Conservation (phyloP, 371 early-diverging fungal species). For the Mucor mucedo region DNA sequence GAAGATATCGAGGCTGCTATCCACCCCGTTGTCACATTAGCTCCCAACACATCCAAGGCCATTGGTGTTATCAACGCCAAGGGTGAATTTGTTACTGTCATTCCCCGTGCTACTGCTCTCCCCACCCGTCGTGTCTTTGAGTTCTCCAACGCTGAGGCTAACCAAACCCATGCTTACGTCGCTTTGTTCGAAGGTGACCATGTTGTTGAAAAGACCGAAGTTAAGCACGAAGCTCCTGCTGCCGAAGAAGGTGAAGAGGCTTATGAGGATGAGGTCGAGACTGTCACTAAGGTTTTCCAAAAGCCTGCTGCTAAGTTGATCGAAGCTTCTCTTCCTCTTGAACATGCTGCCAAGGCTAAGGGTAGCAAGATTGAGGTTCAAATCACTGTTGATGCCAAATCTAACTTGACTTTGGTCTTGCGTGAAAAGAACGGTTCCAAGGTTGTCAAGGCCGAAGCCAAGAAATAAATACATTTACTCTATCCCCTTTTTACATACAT, state of each 20-base stretch:
- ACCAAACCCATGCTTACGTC: constrained; percentile 79
- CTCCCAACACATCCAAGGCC: constrained; percentile 72
- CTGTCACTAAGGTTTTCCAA: constrained; percentile 51
- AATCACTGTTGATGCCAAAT: constrained; percentile 59
- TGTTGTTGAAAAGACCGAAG: constrained; percentile 63
- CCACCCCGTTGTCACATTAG: constrained; percentile 67
- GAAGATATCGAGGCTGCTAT: constrained; percentile 60
- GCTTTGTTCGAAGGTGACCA: constrained; percentile 84
- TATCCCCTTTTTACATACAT: not conserved
- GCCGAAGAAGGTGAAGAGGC: constrained; percentile 62
- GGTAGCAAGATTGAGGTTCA: constrained; percentile 63
- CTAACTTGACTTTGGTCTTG: constrained; percentile 58
- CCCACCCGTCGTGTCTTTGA: constrained; percentile 82
- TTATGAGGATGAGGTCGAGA: constrained; percentile 56
- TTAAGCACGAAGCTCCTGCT: constrained; percentile 53
- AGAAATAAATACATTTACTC: constrained; percentile 31
- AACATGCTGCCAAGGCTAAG: constrained; percentile 55
- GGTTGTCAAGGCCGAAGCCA: constrained; percentile 53
- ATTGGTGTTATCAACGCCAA: constrained; percentile 80
- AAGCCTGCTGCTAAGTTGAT: constrained; percentile 63
- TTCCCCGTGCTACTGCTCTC: constrained; percentile 84
- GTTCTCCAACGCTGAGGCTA: constrained; percentile 69
- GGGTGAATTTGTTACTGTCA: constrained; percentile 76
- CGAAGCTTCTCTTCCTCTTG: constrained; percentile 63
- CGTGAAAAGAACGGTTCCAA: constrained; percentile 66